Conservation (phyloP, 1,139 yeast species). For the Yamadazyma conglobata region DNA sequence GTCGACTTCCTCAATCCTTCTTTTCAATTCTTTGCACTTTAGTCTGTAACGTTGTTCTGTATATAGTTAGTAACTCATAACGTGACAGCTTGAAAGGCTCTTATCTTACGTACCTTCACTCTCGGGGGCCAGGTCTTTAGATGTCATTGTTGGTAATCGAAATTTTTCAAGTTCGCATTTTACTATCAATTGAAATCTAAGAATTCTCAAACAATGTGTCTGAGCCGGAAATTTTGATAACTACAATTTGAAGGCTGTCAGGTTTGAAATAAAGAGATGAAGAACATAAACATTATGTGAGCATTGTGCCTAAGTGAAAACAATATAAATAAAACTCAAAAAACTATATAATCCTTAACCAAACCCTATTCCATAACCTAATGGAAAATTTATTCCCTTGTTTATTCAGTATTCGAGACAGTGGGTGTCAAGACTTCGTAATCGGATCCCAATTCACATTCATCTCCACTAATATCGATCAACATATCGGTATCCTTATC, state of each 20-base stretch:
- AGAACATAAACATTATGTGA: too few species aligned
- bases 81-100: too few species aligned
- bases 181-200: not conserved
- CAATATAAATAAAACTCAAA: not conserved
- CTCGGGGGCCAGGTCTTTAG: conserved; percentile 36
- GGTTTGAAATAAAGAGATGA: too few species aligned
- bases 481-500: conserved; percentile 31
- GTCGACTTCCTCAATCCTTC: conserved; percentile 71
- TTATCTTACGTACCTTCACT: conserved; percentile 44
- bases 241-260: too few species aligned
- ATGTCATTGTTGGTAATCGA: conserved; percentile 7
- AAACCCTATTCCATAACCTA: too few species aligned
- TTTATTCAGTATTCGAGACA: conserved; percentile 11
- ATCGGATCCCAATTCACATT: conserved; percentile 31
- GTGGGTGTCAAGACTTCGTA: conserved; percentile 37
- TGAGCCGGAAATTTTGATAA: not conserved
- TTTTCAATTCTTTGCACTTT: conserved; percentile 70
- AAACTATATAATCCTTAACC: too few species aligned
- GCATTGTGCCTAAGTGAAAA: too few species aligned
- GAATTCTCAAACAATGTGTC: too few species aligned
- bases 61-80: conserved; percentile 5
- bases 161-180: conserved; percentile 3
- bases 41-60: conserved; percentile 46
- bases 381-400: too few species aligned
- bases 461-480: conserved; percentile 31